Base-by-base conservation (phyloP, 441 rosid genomes). In the Arabidopsis lyrata region DNA sequence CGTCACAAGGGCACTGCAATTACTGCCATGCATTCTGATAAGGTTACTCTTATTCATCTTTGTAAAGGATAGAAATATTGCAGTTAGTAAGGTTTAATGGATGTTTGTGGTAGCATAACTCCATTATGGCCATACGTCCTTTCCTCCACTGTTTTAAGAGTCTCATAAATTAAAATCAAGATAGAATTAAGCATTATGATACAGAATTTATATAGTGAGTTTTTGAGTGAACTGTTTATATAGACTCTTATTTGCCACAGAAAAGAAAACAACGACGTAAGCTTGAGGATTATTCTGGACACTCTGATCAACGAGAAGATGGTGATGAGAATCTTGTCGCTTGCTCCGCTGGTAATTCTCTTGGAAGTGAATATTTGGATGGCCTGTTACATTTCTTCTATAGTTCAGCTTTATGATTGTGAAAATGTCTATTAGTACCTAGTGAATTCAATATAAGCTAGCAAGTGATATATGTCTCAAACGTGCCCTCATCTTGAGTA, bases 271-370 rank as follows among this genome's bases (percentile, higher is more conserved):
- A 72, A 50, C 65, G 76, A 61, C 79, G 74, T 56, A 82, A 78
- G 77, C 47, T 72, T 60, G 91, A 85, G 71, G 89, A 79, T 56
- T 56, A 82, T 68, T 75, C 82, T 74, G 94, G 89, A 73, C 88
- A 79, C 42, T 59, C 73, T 75, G 85, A 87, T 78, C 93, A 87
- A 81, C 86, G 80, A 77, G 88, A 88, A 62, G 94, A 86, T 54
- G 88, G 82, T 11, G 87, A 87, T 81, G 92, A 86, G 73, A 86
- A 87, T 79, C 76, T 82, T 78, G 86, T 87, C 45, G 73, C 80
- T 55, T 83, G 53, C 73, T 83, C 75, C 9, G 36, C 83, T 80
- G 90, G 86, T 84, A 83, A 79, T 84, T 80, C 86, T 66, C 78
- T 81, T 70, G 83, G 87, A 79, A 83, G 88, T 88, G 82, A 83